Percentiles rank a stretch among this genome's conserved stretches.
Conservation (phyloP, 2,329 filamentous ascomycete genomes). For the Coniochaeta sp. region DNA sequence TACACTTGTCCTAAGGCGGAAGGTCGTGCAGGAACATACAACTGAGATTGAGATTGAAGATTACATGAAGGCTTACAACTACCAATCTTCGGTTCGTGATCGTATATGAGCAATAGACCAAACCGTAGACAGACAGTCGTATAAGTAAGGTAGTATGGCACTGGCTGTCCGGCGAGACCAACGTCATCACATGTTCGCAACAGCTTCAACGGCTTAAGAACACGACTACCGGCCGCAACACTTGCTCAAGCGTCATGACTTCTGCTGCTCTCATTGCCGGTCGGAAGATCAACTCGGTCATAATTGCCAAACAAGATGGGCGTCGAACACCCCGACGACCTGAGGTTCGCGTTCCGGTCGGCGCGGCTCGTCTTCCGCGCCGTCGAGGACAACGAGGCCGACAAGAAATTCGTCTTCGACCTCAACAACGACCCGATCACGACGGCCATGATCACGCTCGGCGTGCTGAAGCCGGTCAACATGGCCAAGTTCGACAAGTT, state of each 20-base stretch:
- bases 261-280: background rate
- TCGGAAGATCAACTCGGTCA: background rate
- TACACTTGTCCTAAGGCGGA: background rate
- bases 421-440: slow-evolving; percentile 11
- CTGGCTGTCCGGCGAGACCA: too few species aligned
- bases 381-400: slow-evolving; percentile 14
- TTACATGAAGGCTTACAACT: background rate
- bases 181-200: too few species aligned
- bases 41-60: background rate
- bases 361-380: slow-evolving; percentile 17
- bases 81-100: background rate
- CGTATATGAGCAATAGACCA: background rate
- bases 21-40: background rate
- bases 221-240: too few species aligned
- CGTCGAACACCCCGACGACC: background rate
- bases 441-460: slow-evolving; percentile 3
- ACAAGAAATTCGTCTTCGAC: slow-evolving; percentile 13
- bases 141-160: too few species aligned
- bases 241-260: background rate
- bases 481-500: slow-evolving; percentile 7
- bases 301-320: background rate
- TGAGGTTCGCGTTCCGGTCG: slow-evolving; percentile 13
- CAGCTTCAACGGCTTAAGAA: too few species aligned
- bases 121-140: too few species aligned
- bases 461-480: slow-evolving; percentile 8